phyloP scores from a whole-genome alignment of 164 flowering plant species.

The Macadamia integrifolia region DNA sequence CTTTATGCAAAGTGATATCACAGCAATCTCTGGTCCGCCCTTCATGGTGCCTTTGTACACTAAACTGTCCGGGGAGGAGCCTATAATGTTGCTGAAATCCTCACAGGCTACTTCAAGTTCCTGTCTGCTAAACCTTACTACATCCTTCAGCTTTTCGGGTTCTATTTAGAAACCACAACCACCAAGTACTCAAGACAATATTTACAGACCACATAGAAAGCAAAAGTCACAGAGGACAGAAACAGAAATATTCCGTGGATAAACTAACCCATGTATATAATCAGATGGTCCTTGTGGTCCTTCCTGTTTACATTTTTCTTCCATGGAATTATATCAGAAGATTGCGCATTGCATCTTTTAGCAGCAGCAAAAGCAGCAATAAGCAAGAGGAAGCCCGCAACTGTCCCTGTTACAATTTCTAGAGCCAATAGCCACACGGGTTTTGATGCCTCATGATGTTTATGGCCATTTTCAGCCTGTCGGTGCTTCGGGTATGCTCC shows the following conservation, averaged over 20 bases:
- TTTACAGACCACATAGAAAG: no score
- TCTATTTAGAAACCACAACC: conserved; percentile 34
- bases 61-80: conserved; percentile 82
- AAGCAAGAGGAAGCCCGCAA: conserved; percentile 50
- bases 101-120: conserved; percentile 98
- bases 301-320: conserved; percentile 61
- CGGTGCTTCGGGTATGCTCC: conserved; percentile 26
- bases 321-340: conserved; percentile 70
- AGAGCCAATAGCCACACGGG: conserved; percentile 78
- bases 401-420: conserved; percentile 69
- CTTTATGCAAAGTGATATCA: conserved; percentile 76
- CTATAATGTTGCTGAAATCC: conserved; percentile 97
- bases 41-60: conserved; percentile 84
- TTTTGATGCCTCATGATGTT: conserved; percentile 40
- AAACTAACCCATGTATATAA: conserved; percentile 51
- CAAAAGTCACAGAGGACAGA: not conserved
- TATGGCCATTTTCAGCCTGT: conserved; percentile 28
- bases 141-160: conserved; percentile 67
- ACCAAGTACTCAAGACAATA: not conserved
- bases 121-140: conserved; percentile 57
- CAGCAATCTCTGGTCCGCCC: conserved; percentile 92
- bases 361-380: conserved; percentile 45
- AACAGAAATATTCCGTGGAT: not conserved
- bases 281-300: conserved; percentile 51
- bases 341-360: conserved; percentile 48